Percentiles rank a stretch among this genome's conserved stretches.
phyloP scores from a whole-genome alignment of 768 basidiomycete genomes.

The Calocera viscosa region DNA sequence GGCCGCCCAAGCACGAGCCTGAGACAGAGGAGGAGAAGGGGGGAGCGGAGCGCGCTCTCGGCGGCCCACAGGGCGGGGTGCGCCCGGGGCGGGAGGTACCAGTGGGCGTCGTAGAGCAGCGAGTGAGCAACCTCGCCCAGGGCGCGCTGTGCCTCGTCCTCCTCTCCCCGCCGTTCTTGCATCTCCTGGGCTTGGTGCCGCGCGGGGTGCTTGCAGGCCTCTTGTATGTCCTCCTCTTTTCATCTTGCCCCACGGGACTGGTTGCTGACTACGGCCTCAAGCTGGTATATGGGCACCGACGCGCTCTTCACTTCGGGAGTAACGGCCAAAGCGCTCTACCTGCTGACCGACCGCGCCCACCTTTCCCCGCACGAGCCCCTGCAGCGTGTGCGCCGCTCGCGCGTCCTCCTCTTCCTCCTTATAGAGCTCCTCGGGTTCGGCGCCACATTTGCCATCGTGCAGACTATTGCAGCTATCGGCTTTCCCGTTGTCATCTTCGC shows the following conservation, averaged over 20 bases:
- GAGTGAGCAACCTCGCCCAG: slow-evolving; percentile 83
- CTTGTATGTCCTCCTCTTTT: slow-evolving; percentile 44
- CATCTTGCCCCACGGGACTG: slow-evolving; percentile 6
- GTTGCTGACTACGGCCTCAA: slow-evolving; percentile 21
- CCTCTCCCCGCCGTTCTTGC: slow-evolving; percentile 69
- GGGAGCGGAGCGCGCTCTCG: slow-evolving; percentile 16
- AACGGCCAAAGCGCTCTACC: slow-evolving; percentile 64
- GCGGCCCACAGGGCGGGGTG: slow-evolving; percentile 9
- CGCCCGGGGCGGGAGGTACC: slow-evolving; percentile 36
- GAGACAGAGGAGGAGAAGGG: slow-evolving; percentile 27
- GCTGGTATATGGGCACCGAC: slow-evolving; percentile 87
- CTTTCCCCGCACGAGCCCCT: slow-evolving; percentile 60
- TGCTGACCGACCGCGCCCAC: slow-evolving; percentile 56
- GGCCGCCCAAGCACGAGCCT: slow-evolving; percentile 30
- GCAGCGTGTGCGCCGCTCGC: slow-evolving; percentile 55
- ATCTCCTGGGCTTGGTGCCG: slow-evolving; percentile 66
- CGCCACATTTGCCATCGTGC: slow-evolving; percentile 78
- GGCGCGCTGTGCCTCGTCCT: slow-evolving; percentile 67
- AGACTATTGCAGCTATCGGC: slow-evolving; percentile 81
- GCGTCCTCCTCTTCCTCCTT: slow-evolving; percentile 56
- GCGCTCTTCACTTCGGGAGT: slow-evolving; percentile 73
- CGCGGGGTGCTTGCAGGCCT: slow-evolving; percentile 71
- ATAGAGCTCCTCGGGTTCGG: slow-evolving; percentile 77
- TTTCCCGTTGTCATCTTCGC: slow-evolving; percentile 83
- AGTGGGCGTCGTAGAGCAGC: slow-evolving; percentile 74